These are phyloP conservation scores for Mycena galopus DNA, from an alignment of 768 basidiomycete species.

Conservation along the genomic window DNA sequence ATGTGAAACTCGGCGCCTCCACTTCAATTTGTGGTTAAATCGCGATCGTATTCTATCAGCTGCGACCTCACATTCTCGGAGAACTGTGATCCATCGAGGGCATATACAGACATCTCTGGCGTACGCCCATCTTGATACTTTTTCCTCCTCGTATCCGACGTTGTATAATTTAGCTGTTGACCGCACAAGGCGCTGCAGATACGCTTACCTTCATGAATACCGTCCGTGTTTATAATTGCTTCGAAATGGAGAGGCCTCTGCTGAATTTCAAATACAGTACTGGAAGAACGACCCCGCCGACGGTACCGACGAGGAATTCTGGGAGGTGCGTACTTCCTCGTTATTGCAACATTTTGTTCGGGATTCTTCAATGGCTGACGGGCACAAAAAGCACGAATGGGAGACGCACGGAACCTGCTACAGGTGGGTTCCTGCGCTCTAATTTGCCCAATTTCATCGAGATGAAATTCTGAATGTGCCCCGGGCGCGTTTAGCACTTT, in stretches of 20 bases:
- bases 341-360: conserved; percentile 29
- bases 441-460: too few species aligned
- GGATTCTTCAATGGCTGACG: too few species aligned
- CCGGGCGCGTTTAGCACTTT: conserved; percentile 55
- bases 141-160: not conserved
- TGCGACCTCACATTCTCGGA: conserved; percentile 58
- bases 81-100: conserved; percentile 59
- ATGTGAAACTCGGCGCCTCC: conserved; percentile 48
- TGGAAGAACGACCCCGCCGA: conserved; percentile 56
- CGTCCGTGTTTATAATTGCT: conserved; percentile 8
- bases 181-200: conserved; percentile 54
- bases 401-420: conserved; percentile 56
- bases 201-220: conserved; percentile 57
- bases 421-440: too few species aligned
- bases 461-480: too few species aligned
- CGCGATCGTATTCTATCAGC: conserved; percentile 45
- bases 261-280: conserved; percentile 39
- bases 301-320: conserved; percentile 58
- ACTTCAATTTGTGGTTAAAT: too few species aligned
- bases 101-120: conserved; percentile 57
- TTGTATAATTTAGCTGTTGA: conserved; percentile 52
- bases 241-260: too few species aligned
- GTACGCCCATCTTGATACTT: conserved; percentile 31
- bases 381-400: conserved; percentile 59
- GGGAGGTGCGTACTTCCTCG: conserved; percentile 61